Evolutionary conservation across 192 early-diverging fungal species (phyloP), one percentile per base, ranked within the genome.

Genomic region (Bifiguratus adelaidae): DNA sequence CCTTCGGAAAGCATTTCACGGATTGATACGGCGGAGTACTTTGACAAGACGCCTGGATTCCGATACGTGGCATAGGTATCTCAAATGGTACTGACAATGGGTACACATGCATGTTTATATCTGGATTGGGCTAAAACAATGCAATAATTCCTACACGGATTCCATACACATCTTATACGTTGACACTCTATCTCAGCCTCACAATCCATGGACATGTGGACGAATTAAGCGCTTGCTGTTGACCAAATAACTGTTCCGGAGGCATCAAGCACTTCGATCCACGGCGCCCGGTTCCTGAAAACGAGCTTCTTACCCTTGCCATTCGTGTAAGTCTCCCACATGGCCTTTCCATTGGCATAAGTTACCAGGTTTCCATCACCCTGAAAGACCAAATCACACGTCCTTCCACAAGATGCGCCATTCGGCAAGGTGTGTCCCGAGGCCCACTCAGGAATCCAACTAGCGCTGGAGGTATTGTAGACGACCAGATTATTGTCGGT

Each of bases 41-140:
- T 38, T 38, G 36, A 38, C 36, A 38, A 38, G 36, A 20, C 36
- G 15, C 4, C 36, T 38, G 36, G 36, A 38, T 38, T 38, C 13
- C 36, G 36, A 38, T 38, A 38, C 13, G 3, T 38, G 36, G 15
- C 36, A 5, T 38, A 38, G 36, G 13, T n/a, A n/a, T n/a, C n/a
- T n/a, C n/a, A n/a, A n/a, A n/a, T n/a, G n/a, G n/a, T 0, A 60
- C 62, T 27, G 65, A n/a, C n/a, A n/a, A n/a, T n/a, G n/a, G n/a
- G n/a, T n/a, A n/a, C n/a, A n/a, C n/a, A n/a, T n/a, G n/a, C n/a
- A n/a, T n/a, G n/a, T n/a, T n/a, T n/a, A n/a, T n/a, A n/a, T n/a
- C n/a, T n/a, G n/a, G n/a, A n/a, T n/a, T n/a, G n/a, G n/a, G n/a
- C n/a, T n/a, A n/a, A n/a, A n/a, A n/a, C n/a, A n/a, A n/a, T n/a